These are phyloP conservation scores for Termitomyces sp. DNA, from an alignment of 768 basidiomycete species.

Conservation along the genomic window DNA sequence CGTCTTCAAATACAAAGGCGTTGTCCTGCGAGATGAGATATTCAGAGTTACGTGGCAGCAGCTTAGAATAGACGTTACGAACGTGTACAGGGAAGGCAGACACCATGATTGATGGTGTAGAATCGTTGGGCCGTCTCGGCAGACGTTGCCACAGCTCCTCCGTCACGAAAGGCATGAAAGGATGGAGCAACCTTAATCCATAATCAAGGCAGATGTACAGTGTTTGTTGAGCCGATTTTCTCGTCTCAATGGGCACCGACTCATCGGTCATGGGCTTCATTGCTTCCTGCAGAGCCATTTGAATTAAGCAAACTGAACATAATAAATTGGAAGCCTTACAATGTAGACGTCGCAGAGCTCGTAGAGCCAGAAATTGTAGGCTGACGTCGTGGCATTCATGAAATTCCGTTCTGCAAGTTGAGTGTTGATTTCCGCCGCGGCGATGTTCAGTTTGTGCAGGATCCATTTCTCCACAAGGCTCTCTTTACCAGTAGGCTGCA, in stretches of 20 bases:
- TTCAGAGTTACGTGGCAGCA: not conserved
- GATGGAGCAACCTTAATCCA: slow-evolving; percentile 88
- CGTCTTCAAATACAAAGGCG: slow-evolving; percentile 60
- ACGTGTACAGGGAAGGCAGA: slow-evolving; percentile 79
- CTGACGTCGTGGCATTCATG: slow-evolving; percentile 82
- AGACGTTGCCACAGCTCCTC: slow-evolving; percentile 99
- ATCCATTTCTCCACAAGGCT: slow-evolving; percentile 95
- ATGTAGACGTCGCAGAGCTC: slow-evolving; percentile 99
- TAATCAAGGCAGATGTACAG: slow-evolving; percentile 92
- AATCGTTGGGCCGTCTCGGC: slow-evolving; percentile 78
- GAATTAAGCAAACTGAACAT: not conserved
- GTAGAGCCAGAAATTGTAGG: slow-evolving; percentile 96
- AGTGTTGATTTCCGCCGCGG: slow-evolving; percentile 72
- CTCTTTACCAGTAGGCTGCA: slow-evolving; percentile 83
- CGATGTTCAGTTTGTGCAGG: slow-evolving; percentile 86
- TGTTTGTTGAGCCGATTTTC: slow-evolving; percentile 89
- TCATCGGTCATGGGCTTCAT: slow-evolving; percentile 98
- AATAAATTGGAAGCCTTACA: slow-evolving; percentile 39
- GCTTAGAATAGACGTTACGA: slow-evolving; percentile 24
- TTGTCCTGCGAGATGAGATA: slow-evolving; percentile 43
- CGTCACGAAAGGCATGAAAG: slow-evolving; percentile 99
- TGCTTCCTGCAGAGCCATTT: slow-evolving; percentile 64
- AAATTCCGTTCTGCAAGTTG: slow-evolving; percentile 82
- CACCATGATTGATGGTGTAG: slow-evolving; percentile 87
- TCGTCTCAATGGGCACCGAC: slow-evolving; percentile 53